Evolutionary conservation across 1,284 basidiomycete species (phyloP).

Genomic region (Abortiporus biennis): DNA sequence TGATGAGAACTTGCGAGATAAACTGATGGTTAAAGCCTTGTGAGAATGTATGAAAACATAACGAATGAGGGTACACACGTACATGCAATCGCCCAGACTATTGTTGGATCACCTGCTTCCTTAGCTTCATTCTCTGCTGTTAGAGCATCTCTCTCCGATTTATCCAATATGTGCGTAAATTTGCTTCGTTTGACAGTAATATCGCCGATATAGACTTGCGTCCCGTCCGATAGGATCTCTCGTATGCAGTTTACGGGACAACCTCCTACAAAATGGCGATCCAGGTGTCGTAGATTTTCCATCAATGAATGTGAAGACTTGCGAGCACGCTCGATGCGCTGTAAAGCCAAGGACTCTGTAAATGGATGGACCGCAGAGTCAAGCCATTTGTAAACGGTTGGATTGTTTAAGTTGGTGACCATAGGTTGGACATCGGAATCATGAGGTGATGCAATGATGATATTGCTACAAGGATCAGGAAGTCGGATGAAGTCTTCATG

Average conservation of each 20-base stretch:
- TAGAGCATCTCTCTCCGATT: slow-evolving; percentile 21
- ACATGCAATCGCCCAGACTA: slow-evolving; percentile 42
- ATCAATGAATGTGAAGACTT: neutral
- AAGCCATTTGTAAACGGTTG: slow-evolving; percentile 36
- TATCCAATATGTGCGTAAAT: slow-evolving; percentile 21
- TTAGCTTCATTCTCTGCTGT: slow-evolving; percentile 28
- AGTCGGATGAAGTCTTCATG: slow-evolving; percentile 31
- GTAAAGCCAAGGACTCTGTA: too few species aligned
- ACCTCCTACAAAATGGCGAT: slow-evolving; percentile 7
- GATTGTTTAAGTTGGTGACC: slow-evolving; percentile 37
- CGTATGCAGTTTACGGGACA: slow-evolving; percentile 35
- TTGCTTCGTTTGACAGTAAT: slow-evolving; percentile 25
- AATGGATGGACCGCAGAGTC: slow-evolving; percentile 30
- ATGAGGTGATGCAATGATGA: slow-evolving; percentile 50
- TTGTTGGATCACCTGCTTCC: slow-evolving; percentile 33
- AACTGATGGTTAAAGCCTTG: slow-evolving; percentile 25
- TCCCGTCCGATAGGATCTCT: slow-evolving; percentile 36
- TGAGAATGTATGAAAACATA: neutral
- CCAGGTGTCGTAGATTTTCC: neutral
- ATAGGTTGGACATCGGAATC: slow-evolving; percentile 29
- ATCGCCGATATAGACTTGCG: slow-evolving; percentile 34
- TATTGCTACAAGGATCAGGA: slow-evolving; percentile 33
- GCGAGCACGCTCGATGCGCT: neutral
- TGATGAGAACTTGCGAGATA: slow-evolving; percentile 46
- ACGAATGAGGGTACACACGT: slow-evolving; percentile 11